A percentile compares a stretch with the other conserved stretches of the same genome.
Conservation (phyloP, 352 stramenopile genomes). For the Globisporangium solare region DNA sequence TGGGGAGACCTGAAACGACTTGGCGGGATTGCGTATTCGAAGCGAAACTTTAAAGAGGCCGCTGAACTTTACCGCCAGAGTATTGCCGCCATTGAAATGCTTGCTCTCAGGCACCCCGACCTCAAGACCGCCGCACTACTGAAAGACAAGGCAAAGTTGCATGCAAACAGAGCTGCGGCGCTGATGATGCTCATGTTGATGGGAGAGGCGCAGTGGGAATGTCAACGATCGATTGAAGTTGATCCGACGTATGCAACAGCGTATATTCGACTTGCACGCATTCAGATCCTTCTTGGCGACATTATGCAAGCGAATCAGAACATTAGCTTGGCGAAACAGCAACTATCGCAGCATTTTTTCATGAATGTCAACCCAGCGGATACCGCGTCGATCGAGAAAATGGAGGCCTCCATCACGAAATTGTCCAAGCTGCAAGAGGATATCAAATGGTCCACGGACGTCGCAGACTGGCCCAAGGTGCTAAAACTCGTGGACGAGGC, state of each 20-base stretch:
- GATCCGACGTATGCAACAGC: slow-evolving; percentile 70
- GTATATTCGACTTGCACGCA: slow-evolving; percentile 62
- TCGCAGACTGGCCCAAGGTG: slow-evolving; percentile 39
- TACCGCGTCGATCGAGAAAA: slow-evolving; percentile 39
- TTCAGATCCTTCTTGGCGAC: slow-evolving; percentile 68
- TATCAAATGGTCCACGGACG: slow-evolving; percentile 57
- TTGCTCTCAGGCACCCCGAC: slow-evolving; percentile 26
- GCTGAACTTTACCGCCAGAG: slow-evolving; percentile 58
- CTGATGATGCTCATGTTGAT: slow-evolving; percentile 80
- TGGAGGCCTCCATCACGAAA: slow-evolving; percentile 45
- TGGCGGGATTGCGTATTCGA: slow-evolving; percentile 42
- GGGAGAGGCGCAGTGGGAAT: slow-evolving; percentile 66
- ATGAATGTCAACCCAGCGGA: slow-evolving; percentile 32
- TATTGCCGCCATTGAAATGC: slow-evolving; percentile 40
- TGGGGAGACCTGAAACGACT: slow-evolving; percentile 65
- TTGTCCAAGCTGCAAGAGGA: slow-evolving; percentile 39
- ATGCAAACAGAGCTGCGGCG: slow-evolving; percentile 71
- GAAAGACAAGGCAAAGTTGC: slow-evolving; percentile 78
- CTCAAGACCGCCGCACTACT: slow-evolving; percentile 32
- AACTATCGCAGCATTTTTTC: slow-evolving; percentile 26
- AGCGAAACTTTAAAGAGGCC: slow-evolving; percentile 38
- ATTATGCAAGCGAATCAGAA: slow-evolving; percentile 45
- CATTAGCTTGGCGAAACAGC: slow-evolving; percentile 34
- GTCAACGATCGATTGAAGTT: slow-evolving; percentile 47
- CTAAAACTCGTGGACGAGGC: slow-evolving; percentile 46